Percentiles rank a stretch among this genome's conserved stretches.
These are phyloP conservation scores for Paracorniculantispora psalliotae DNA, from an alignment of 2,329 filamentous ascomycete genomes.

Conservation along the genomic window DNA sequence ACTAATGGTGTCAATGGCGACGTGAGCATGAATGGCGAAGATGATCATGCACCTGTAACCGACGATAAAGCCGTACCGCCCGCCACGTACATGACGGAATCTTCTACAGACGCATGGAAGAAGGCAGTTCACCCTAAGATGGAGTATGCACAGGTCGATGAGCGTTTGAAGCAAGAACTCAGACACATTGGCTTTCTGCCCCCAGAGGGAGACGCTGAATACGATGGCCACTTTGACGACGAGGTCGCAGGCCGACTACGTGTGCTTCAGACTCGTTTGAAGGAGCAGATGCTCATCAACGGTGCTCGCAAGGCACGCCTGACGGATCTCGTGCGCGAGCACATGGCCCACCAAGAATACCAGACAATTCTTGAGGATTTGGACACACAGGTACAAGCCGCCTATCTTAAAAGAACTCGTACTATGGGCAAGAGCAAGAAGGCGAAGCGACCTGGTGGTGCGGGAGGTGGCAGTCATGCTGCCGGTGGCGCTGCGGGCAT, in stretches of 20 bases:
- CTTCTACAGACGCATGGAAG: slow-evolving; percentile 71
- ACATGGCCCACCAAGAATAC: slow-evolving; percentile 96
- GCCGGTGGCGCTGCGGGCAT: slow-evolving; percentile 50
- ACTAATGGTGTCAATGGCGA: slow-evolving; percentile 53
- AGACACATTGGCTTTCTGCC: slow-evolving; percentile 85
- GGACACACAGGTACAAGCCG: slow-evolving; percentile 88
- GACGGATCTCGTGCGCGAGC: slow-evolving; percentile 80
- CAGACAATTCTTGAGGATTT: slow-evolving; percentile 95
- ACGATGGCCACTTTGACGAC: slow-evolving; percentile 86
- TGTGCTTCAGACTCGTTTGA: slow-evolving; percentile 74
- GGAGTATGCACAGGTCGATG: slow-evolving; percentile 82
- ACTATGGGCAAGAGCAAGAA: slow-evolving; percentile 94
- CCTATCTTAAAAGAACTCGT: slow-evolving; percentile 91
- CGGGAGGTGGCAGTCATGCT: slow-evolving; percentile 64
- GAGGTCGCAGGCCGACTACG: slow-evolving; percentile 88
- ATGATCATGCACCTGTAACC: slow-evolving; percentile 31
- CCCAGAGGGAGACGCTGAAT: slow-evolving; percentile 64
- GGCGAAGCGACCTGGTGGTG: slow-evolving; percentile 72
- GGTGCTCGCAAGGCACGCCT: slow-evolving; percentile 85
- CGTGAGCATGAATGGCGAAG: slow-evolving; percentile 48
- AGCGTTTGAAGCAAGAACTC: slow-evolving; percentile 86
- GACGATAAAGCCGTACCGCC: slow-evolving; percentile 51
- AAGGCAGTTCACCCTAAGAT: slow-evolving; percentile 69
- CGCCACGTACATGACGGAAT: slow-evolving; percentile 75
- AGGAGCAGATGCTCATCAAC: slow-evolving; percentile 80